Evolutionary conservation across 176 grass and related monocot genomes (phyloP), one percentile per base, ranked within the genome.

Genomic region (Rhynchospora breviuscula): DNA sequence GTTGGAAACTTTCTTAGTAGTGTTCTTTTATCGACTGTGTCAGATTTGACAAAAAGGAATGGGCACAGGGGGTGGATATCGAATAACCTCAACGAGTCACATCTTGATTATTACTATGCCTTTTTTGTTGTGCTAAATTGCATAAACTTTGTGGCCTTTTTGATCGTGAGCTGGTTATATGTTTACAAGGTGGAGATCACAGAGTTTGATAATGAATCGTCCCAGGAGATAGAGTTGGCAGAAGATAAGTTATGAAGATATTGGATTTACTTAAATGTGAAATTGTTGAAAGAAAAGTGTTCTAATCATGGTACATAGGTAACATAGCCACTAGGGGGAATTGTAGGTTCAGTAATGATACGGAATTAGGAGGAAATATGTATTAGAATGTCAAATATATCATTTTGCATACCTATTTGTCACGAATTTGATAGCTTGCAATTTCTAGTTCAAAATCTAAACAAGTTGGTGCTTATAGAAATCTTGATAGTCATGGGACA

Each of bases 1-100:
- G 5, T 94, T n/a, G 95, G 95, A 0, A 98, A 93, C 81, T 98
- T 94, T 83, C 85, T 98, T 29, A 98, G 95, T 81, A 98, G 84
- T 85, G 31, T 92, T 63, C 73, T 94, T 64, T 85, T 98, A 8
- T 86, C 95, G 0, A 87, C 90, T 0, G 90, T 90, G 83, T 88
- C 87, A 57, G 89, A 68, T 83, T 26, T 93, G 72, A 98, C 95
- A 11, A 7, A 45, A 22, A 85, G 81, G 1, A 45, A 87, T 9
- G 92, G 92, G 5, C 57, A 86, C 8, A 8, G 17, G 8, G 92
- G 95, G 0, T 98, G 95, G 95, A 87, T 98, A 29, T 85, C 89
- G 14, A 91, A 98, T 40, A 98, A 98, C 87, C 92, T 94, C 40
- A 98, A 98, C 52, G 89, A 88, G 4, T 98, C 95, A 3, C 86